Evolutionary conservation across 225 moss, liverwort and hornwort species (phyloP).

Genomic region (Rhytidiadelphus loreus): DNA sequence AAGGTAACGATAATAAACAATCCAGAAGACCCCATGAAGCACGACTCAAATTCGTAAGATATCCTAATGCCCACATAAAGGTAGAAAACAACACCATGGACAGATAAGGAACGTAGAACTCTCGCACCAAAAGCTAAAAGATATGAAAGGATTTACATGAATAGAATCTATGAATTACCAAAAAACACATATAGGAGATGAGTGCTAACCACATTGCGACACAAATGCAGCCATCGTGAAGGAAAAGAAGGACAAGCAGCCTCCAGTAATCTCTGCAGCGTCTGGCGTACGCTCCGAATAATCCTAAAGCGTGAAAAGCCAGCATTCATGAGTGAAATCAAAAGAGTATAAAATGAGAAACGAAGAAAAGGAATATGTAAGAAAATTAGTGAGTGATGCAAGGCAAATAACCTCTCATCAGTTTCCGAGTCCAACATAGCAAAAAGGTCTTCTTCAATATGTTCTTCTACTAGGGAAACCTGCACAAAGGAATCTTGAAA

Average conservation of each 20-base stretch:
- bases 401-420: slow-evolving; percentile 57
- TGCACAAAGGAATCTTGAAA: slow-evolving; percentile 6
- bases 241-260: slow-evolving; percentile 96
- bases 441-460: slow-evolving; percentile 96
- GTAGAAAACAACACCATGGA: not conserved
- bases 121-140: not conserved
- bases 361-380: not conserved
- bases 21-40: not conserved
- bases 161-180: not conserved
- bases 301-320: slow-evolving; percentile 31
- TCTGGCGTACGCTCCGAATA: slow-evolving; percentile 72
- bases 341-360: not conserved
- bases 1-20: not conserved
- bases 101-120: not conserved
- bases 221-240: slow-evolving; percentile 90
- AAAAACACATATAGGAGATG: not conserved
- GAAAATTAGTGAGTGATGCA: not conserved
- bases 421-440: slow-evolving; percentile 99
- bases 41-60: not conserved
- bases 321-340: not conserved
- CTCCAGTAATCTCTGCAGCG: slow-evolving; percentile 81
- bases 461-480: slow-evolving; percentile 80
- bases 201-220: slow-evolving; percentile 82
- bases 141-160: not conserved
- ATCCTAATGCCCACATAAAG: not conserved